Evolutionary conservation across 192 early-diverging fungal genomes (phyloP), one percentile per base, ranked within the genome.

Genomic region (Phlyctochytrium arcticum): DNA sequence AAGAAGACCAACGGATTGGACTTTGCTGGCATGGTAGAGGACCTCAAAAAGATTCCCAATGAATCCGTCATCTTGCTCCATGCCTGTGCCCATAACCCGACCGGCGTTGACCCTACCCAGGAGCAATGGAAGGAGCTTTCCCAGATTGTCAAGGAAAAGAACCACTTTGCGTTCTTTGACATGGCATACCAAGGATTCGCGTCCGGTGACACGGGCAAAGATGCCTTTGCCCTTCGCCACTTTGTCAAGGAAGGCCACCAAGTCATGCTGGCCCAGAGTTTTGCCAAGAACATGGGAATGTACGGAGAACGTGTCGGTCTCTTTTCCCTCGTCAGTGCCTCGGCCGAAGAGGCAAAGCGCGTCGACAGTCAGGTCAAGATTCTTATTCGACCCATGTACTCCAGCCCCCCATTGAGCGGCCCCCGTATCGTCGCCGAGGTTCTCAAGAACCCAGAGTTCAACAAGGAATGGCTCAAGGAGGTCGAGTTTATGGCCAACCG

Each of bases 141-240:
- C 60, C 60, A 86, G 55, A 80, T 89, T 39, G 74, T 92, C 37
- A 88, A 94, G 73, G 64, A 68, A 53, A 83, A 83, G 61, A 79
- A 85, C 17, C 94, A 96, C 81, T 84, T 95, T 56, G 77, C 88
- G 37, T 99, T 98, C 87, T 99, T 99, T 60, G 97, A 99, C 74
- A 95, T 94, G 91, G 97, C 97, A 24, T 99, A 99, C 84, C 95
- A 98, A 84, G 97, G 97, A 34, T 99, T 99, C 70, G 97, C 97
- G 17, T 95, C 94, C 6, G 97, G 97, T 59, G 80, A 89, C 74
- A 85, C 86, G 39, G 77, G 83, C 77, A 80, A 82, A 60, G 97
- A 99, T 75, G 95, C 97, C 7, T 90, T 89, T 62, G 94, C 96
- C 48, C 73, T 98, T 61, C 92, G 97, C 60, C 81, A 90, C 69